These are phyloP conservation scores for Pythium guiyangense DNA, from an alignment of 352 stramenopile species.

Conservation along the genomic window DNA sequence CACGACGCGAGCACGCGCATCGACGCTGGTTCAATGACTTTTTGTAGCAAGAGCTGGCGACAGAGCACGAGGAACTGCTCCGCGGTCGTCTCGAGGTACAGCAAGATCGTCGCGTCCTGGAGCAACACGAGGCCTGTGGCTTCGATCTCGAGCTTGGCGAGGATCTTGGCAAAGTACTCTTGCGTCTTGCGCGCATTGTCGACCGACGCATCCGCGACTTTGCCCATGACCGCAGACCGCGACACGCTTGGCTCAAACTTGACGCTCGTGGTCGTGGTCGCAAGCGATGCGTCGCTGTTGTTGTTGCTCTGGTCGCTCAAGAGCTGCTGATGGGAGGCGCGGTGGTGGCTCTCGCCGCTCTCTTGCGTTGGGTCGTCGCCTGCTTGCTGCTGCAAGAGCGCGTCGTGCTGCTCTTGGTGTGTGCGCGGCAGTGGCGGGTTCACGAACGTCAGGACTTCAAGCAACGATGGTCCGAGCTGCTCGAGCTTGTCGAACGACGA, in stretches of 20 bases:
- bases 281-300: conserved; percentile 9
- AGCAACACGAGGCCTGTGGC: conserved; percentile 50
- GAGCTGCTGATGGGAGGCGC: conserved; percentile 1
- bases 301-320: conserved; percentile 2
- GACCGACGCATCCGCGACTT: conserved; percentile 24
- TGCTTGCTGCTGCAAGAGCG: conserved; percentile 14
- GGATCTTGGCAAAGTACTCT: conserved; percentile 55
- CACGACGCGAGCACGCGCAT: conserved; percentile 61
- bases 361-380: conserved; percentile 20
- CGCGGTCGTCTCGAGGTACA: conserved; percentile 57
- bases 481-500: conserved; percentile 37
- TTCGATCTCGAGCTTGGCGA: conserved; percentile 54
- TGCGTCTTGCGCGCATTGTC: conserved; percentile 57
- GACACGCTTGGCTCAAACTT: conserved; percentile 47
- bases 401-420: conserved; percentile 11
- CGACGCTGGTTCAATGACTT: conserved; percentile 29
- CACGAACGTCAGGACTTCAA: conserved; percentile 42
- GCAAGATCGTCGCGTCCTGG: conserved; percentile 41
- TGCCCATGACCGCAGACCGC: conserved; percentile 39
- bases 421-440: conserved; percentile 27
- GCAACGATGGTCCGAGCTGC: conserved; percentile 40
- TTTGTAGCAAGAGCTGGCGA: conserved; percentile 29
- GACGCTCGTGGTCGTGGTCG: conserved; percentile 2
- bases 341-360: not conserved
- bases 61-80: conserved; percentile 53